Conservation (phyloP, 805 yeast species). For the Zygosaccharomyces rouxii region DNA sequence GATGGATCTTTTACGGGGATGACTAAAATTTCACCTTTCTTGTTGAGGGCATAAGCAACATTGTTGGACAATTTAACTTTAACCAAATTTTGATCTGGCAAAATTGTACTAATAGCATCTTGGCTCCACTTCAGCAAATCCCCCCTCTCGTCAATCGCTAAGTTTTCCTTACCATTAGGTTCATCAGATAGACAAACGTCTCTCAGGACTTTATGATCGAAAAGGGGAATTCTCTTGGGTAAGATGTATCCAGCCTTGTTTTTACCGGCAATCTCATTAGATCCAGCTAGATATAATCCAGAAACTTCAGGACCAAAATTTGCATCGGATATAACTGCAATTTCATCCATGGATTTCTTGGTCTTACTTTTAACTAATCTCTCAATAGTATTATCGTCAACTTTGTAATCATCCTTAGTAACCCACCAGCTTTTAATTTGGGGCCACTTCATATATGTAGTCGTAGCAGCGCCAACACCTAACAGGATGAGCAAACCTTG, state of each 20-base stretch:
- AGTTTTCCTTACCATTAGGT: conserved; percentile 38
- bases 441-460: conserved; percentile 37
- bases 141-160: conserved; percentile 65
- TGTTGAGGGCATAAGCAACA: conserved; percentile 45
- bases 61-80: conserved; percentile 50
- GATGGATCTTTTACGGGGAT: conserved; percentile 30
- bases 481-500: conserved; percentile 41
- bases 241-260: conserved; percentile 35
- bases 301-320: conserved; percentile 42
- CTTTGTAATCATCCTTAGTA: conserved; percentile 17
- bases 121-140: conserved; percentile 64
- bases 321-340: conserved; percentile 32
- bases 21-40: conserved; percentile 34
- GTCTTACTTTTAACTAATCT: conserved; percentile 21
- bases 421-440: conserved; percentile 34
- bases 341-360: conserved; percentile 16
- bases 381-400: conserved; percentile 23
- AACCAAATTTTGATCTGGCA: conserved; percentile 45
- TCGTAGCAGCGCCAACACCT: conserved; percentile 36
- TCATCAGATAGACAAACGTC: conserved; percentile 50
- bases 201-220: conserved; percentile 55
- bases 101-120: conserved; percentile 33
- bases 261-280: conserved; percentile 34
- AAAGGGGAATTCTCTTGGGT: conserved; percentile 59
- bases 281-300: conserved; percentile 65